Evolutionary conservation across 139 green algal species (phyloP).

Genomic region (Ettlia oleoabundans): DNA sequence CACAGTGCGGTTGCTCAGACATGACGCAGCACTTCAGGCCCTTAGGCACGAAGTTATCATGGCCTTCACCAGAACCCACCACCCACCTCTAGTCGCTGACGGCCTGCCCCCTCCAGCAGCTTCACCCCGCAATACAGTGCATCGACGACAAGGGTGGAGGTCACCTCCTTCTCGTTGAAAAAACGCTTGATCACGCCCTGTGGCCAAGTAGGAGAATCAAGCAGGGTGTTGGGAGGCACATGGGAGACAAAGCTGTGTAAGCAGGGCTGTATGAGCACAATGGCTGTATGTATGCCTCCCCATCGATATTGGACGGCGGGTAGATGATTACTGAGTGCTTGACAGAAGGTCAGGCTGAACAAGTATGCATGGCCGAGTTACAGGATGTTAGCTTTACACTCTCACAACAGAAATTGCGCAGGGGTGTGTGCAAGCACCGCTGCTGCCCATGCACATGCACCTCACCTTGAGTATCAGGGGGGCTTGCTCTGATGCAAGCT

Average conservation of each 20-base stretch:
- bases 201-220: neutral
- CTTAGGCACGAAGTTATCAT: neutral
- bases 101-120: constrained; percentile 76
- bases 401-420: too few relatives aligned
- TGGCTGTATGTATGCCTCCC: too few relatives aligned
- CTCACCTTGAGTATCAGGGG: constrained; percentile 84
- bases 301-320: too few relatives aligned
- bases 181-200: constrained; percentile 94
- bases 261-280: too few relatives aligned
- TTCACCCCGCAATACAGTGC: constrained; percentile 89
- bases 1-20: too few relatives aligned
- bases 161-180: constrained; percentile 99
- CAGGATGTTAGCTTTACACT: too few relatives aligned
- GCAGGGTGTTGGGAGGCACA: neutral
- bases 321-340: too few relatives aligned
- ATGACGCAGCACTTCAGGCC: neutral
- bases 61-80: neutral
- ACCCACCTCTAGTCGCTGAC: constrained; percentile 20
- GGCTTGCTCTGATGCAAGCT: constrained; percentile 63
- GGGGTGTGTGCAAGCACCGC: too few relatives aligned
- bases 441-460: too few relatives aligned
- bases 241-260: neutral
- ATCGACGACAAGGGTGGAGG: constrained; percentile 98
- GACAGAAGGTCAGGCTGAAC: too few relatives aligned
- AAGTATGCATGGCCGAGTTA: too few relatives aligned